Percentiles rank a stretch among this genome's conserved stretches.
Evolutionary conservation across 345 rosid species (phyloP).

Genomic region (Fremontodendron californicum): DNA sequence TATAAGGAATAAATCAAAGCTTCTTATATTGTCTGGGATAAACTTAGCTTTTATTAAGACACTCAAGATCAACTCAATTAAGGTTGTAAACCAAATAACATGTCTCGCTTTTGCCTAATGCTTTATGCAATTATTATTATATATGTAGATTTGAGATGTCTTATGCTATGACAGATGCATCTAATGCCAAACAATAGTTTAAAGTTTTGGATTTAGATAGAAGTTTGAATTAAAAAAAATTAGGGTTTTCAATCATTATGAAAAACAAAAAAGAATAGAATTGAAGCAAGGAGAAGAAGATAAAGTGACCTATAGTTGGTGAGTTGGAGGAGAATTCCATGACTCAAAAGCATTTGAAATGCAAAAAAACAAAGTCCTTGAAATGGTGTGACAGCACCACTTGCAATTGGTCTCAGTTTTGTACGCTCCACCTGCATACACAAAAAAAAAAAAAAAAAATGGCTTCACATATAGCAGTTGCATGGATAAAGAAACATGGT

Average conservation of each 20-base stretch:
- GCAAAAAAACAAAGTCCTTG: conserved; percentile 78
- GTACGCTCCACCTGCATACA: conserved; percentile 75
- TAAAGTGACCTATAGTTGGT: conserved; percentile 63
- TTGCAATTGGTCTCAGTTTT: conserved; percentile 77
- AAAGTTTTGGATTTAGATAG: background rate
- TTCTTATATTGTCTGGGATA: no score
- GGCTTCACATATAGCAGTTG: background rate
- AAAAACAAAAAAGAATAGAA: background rate
- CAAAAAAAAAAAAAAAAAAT: background rate
- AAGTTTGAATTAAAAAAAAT: background rate
- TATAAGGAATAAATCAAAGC: no score
- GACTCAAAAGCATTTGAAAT: conserved; percentile 74
- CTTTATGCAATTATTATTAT: no score
- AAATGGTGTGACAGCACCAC: conserved; percentile 81
- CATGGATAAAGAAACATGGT: no score
- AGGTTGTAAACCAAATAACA: no score
- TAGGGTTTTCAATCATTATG: background rate
- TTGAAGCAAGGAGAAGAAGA: background rate
- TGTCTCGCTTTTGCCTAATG: no score
- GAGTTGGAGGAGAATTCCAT: conserved; percentile 85
- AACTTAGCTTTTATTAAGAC: no score
- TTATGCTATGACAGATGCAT: no score
- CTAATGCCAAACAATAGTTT: no score
- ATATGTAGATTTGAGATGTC: background rate
- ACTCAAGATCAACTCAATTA: no score